These are phyloP conservation scores for Tetradesmus obliquus DNA, from an alignment of 139 green algal species.

Conservation along the genomic window DNA sequence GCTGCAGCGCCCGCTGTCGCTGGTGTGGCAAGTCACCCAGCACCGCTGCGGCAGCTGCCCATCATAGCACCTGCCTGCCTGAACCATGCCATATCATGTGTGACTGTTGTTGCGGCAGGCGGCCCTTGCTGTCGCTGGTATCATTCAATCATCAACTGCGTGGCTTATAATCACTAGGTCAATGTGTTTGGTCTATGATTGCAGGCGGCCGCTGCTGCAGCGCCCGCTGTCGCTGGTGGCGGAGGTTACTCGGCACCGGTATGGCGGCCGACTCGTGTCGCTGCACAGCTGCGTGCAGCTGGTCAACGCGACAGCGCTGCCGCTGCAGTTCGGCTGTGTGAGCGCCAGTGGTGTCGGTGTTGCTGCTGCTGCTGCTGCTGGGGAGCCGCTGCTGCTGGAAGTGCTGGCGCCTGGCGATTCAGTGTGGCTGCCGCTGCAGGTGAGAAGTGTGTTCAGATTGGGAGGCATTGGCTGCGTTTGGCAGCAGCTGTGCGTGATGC, in stretches of 20 bases:
- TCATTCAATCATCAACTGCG: no score
- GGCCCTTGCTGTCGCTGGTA: no score
- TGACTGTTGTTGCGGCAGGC: no score
- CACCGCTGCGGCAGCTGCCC: slow-evolving; percentile 50
- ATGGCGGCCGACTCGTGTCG: slow-evolving; percentile 55
- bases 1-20: neutral
- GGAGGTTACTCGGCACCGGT: slow-evolving; percentile 45
- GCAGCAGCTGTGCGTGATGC: no score
- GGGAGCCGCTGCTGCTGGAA: slow-evolving; percentile 46
- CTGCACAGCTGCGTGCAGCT: slow-evolving; percentile 67
- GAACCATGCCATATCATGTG: no score
- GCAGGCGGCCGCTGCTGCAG: neutral
- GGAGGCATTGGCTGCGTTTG: no score
- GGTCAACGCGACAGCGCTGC: slow-evolving; percentile 56
- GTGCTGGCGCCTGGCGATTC: slow-evolving; percentile 47
- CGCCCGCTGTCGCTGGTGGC: slow-evolving; percentile 46
- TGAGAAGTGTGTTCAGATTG: neutral
- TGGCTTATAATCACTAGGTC: no score
- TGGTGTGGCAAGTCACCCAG: slow-evolving; percentile 54
- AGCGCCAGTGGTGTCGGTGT: neutral
- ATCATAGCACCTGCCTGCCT: no score
- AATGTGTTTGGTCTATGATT: no score
- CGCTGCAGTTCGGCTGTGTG: slow-evolving; percentile 55
- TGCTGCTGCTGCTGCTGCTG: slow-evolving; percentile 1
- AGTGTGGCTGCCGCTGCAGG: slow-evolving; percentile 63